Percentiles rank a stretch among this genome's conserved stretches.
These are phyloP conservation scores for Neurospora terricola DNA, from an alignment of 495 filamentous ascomycete genomes.

Conservation along the genomic window DNA sequence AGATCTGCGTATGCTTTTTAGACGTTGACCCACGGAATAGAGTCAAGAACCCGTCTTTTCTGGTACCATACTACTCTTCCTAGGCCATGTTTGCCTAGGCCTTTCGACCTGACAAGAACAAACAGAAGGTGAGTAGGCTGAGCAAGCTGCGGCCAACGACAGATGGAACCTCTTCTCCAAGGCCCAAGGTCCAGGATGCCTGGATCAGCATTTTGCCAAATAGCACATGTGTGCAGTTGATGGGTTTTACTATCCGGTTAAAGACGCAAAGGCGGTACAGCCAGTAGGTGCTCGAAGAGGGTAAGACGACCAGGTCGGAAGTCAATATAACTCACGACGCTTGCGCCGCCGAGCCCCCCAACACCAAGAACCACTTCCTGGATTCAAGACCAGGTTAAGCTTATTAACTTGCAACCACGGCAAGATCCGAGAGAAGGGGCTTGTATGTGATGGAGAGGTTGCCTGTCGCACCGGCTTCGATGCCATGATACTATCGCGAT, in stretches of 20 bases:
- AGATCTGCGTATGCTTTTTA: not conserved
- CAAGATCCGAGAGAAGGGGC: constrained; percentile 1
- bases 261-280: constrained; percentile 10
- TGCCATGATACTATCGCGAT: not conserved
- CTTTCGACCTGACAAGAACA: not conserved
- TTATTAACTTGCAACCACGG: not conserved
- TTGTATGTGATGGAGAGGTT: not conserved
- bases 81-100: constrained; percentile 1
- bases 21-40: not conserved
- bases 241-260: constrained; percentile 15
- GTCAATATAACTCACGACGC: not conserved
- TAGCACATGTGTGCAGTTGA: constrained; percentile 15
- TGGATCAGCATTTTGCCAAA: constrained; percentile 22
- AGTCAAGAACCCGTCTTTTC: not conserved
- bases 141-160: not conserved
- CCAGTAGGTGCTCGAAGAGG: not conserved
- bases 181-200: not conserved
- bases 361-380: not conserved
- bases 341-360: not conserved
- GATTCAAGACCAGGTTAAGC: not conserved
- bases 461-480: not conserved
- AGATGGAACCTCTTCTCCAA: constrained; percentile 6
- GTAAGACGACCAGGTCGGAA: not conserved
- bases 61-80: not conserved
- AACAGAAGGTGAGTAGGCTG: constrained; percentile 1